Conservation (phyloP, 768 basidiomycete species). For the Artomyces pyxidatus region DNA sequence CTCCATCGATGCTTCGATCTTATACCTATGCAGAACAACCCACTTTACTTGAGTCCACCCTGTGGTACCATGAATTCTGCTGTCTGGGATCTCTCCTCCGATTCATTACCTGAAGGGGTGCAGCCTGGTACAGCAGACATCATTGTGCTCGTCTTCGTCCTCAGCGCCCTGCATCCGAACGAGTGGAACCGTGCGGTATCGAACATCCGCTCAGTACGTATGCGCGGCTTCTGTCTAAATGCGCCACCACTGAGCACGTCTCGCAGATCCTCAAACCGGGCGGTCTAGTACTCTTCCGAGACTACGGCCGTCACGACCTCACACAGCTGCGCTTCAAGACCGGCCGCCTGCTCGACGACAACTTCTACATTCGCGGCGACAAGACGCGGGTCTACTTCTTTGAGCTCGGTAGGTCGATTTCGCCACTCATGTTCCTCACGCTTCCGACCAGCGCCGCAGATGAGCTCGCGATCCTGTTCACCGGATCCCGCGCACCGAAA, state of each 20-base stretch:
- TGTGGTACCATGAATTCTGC: conserved; percentile 66
- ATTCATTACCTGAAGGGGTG: conserved; percentile 53
- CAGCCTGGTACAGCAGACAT: conserved; percentile 73
- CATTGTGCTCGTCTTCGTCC: conserved; percentile 85
- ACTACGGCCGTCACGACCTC: conserved; percentile 93
- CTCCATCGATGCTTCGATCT: background rate
- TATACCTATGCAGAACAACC: conserved; percentile 46
- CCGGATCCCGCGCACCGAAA: conserved; percentile 42
- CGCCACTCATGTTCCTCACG: background rate
- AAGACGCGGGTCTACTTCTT: conserved; percentile 98
- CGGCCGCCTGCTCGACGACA: conserved; percentile 81
- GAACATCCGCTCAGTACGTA: conserved; percentile 66
- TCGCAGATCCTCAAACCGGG: conserved; percentile 91
- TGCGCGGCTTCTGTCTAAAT: background rate
- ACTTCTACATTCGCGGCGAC: conserved; percentile 95
- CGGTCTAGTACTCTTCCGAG: conserved; percentile 77
- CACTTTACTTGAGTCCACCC: conserved; percentile 59
- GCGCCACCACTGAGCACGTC: background rate
- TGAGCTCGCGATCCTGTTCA: conserved; percentile 73
- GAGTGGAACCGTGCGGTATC: conserved; percentile 83
- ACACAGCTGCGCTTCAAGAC: conserved; percentile 91
- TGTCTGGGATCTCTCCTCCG: conserved; percentile 87
- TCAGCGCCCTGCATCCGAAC: conserved; percentile 86
- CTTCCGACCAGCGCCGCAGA: conserved; percentile 39
- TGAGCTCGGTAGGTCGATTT: conserved; percentile 49